Evolutionary conservation across 352 stramenopile species (phyloP).

Genomic region (Phytophthora lateralis): DNA sequence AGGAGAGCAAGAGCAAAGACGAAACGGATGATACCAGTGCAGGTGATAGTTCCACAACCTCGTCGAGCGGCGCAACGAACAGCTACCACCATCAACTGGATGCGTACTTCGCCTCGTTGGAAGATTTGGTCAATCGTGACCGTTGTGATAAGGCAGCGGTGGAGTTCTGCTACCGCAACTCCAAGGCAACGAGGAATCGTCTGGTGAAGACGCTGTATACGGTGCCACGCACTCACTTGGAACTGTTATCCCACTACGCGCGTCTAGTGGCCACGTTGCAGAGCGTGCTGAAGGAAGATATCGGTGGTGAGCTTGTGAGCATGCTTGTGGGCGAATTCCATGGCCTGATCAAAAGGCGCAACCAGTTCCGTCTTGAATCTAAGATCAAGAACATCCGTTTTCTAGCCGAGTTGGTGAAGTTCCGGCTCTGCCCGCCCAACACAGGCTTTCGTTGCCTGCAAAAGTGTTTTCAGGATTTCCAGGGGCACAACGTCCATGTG

Average conservation of each 20-base stretch:
- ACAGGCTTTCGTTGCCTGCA: conserved; percentile 94
- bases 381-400: conserved; percentile 97
- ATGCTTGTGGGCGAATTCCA: conserved; percentile 96
- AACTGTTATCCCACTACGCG: conserved; percentile 96
- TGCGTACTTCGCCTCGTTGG: conserved; percentile 90
- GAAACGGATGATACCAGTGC: conserved; percentile 7
- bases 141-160: conserved; percentile 96
- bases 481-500: conserved; percentile 95
- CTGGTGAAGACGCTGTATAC: conserved; percentile 94
- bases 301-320: conserved; percentile 89
- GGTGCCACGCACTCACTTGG: conserved; percentile 92
- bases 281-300: conserved; percentile 91
- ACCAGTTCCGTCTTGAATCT: conserved; percentile 93
- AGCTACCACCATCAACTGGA: conserved; percentile 95
- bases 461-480: conserved; percentile 96
- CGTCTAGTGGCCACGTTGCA: conserved; percentile 94
- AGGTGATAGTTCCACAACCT: conserved; percentile 6
- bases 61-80: conserved; percentile 14
- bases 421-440: conserved; percentile 94
- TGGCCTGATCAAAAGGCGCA: conserved; percentile 92
- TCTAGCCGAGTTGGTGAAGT: conserved; percentile 97
- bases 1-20: conserved; percentile 30
- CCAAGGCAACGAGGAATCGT: conserved; percentile 90
- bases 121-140: conserved; percentile 94
- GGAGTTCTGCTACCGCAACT: conserved; percentile 97